phyloP scores from a whole-genome alignment of 495 filamentous ascomycete species.

The Platismatia glauca region DNA sequence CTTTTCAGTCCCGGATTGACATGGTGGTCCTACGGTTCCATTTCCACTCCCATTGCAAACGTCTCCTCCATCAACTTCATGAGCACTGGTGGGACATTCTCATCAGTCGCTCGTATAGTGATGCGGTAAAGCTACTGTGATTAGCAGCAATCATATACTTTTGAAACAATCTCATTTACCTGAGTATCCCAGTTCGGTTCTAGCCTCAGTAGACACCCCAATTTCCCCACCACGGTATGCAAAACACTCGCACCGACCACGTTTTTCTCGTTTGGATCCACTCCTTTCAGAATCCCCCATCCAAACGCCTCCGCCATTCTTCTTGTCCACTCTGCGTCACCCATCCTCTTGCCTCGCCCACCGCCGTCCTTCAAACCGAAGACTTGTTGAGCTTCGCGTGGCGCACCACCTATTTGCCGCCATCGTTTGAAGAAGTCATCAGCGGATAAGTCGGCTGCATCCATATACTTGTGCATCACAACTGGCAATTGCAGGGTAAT shows the following conservation, averaged over 20 bases:
- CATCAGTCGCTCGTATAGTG: slow-evolving; percentile 91
- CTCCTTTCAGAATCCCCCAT: slow-evolving; percentile 75
- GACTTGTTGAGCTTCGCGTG: slow-evolving; percentile 78
- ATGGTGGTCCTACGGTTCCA: slow-evolving; percentile 13
- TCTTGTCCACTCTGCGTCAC: slow-evolving; percentile 52
- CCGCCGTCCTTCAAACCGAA: slow-evolving; percentile 54
- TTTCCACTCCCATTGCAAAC: slow-evolving; percentile 46
- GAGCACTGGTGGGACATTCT: slow-evolving; percentile 69
- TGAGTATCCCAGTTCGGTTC: slow-evolving; percentile 90
- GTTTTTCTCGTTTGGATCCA: slow-evolving; percentile 87
- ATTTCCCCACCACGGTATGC: slow-evolving; percentile 82
- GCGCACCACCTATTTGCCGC: slow-evolving; percentile 90
- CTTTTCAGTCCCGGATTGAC: background rate
- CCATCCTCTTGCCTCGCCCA: slow-evolving; percentile 36
- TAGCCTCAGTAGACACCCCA: slow-evolving; percentile 83
- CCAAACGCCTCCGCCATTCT: slow-evolving; percentile 67
- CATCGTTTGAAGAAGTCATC: slow-evolving; percentile 99
- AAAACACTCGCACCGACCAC: slow-evolving; percentile 88
- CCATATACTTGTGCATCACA: slow-evolving; percentile 90
- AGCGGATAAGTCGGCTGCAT: slow-evolving; percentile 66
- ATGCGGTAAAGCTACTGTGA: slow-evolving; percentile 76
- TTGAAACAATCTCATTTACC: slow-evolving; percentile 41
- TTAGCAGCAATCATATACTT: background rate
- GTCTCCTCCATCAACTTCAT: slow-evolving; percentile 80
- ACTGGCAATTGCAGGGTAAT: slow-evolving; percentile 87